A percentile compares a stretch with the other conserved stretches of the same genome.
These are phyloP conservation scores for Fraxinus excelsior DNA, from an alignment of 257 asterid genomes.

Conservation along the genomic window DNA sequence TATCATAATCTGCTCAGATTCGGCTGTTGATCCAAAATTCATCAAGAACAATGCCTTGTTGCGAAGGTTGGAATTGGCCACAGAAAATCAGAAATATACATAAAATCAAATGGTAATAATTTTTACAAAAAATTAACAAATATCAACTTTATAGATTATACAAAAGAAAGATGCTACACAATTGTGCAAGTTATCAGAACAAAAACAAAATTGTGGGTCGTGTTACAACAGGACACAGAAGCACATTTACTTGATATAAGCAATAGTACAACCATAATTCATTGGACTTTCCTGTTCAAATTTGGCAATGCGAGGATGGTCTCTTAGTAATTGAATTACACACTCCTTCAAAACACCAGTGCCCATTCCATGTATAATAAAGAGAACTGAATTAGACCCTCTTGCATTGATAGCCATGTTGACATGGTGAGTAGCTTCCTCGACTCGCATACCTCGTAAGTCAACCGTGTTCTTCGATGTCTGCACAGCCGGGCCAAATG, in stretches of 20 bases:
- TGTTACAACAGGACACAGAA: constrained; percentile 7
- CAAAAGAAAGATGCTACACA: neutral
- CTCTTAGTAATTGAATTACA: constrained; percentile 52
- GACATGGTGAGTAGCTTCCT: constrained; percentile 69
- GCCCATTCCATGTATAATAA: constrained; percentile 94
- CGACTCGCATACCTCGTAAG: constrained; percentile 82
- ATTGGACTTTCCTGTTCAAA: constrained; percentile 85
- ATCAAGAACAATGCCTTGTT: neutral
- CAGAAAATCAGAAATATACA: neutral
- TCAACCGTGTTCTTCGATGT: constrained; percentile 79
- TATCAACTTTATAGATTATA: neutral
- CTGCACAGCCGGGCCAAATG: constrained; percentile 66
- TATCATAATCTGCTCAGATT: neutral
- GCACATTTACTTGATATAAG: constrained; percentile 65
- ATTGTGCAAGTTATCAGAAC: neutral
- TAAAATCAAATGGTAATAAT: neutral
- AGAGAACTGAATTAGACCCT: constrained; percentile 71
- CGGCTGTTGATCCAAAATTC: neutral
- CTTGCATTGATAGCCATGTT: constrained; percentile 64
- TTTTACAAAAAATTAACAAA: neutral
- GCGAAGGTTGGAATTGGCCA: neutral
- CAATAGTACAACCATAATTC: constrained; percentile 88
- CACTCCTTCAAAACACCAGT: constrained; percentile 82
- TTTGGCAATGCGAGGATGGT: constrained; percentile 70
- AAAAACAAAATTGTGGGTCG: neutral